Base-by-base conservation (phyloP, 306 rosid genomes). In the Rosa chinensis region DNA sequence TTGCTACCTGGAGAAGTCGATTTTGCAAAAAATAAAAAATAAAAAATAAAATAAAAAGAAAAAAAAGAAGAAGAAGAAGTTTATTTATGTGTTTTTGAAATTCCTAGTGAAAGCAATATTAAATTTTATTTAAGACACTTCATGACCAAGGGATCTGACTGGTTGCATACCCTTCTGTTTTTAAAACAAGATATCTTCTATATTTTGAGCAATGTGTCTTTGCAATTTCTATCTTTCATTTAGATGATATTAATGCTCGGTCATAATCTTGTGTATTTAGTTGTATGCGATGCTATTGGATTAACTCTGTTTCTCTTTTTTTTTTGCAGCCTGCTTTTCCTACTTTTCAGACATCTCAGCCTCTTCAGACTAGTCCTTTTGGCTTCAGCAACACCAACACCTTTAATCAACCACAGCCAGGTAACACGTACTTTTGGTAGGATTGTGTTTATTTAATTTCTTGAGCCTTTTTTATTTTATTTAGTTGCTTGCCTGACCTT, bases 381-480 rank as follows among this genome's bases (percentile, higher is more conserved):
- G 62, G 80, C 68, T 90, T 91, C 79, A 58, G 6, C 47, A 8
- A 58, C 64, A 73, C 80, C 83, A 74, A 79, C 82, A 89, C 83
- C 82, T 82, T 86, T 77, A 85, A 87, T 77, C 93, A 82, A 91
- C 73, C 89, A 4, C 99, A 86, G 85, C 83, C 94, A 86, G 90
- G 99, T 96, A 43, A 82, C 83, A 81, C 55, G 4, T 72, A 76
- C 76, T 76, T 73, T 10, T 82, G 61, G 25, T 23, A 62, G 74
- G 72, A 35, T 45, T 70, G 16, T 42, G 6, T 75, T 32, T 6
- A 17, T 56, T 1, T 1, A 28, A 2, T 28, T 17, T 68, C n/a
- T 18, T 32, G 9, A 61, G 32, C 4, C 20, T 43, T 14, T 61
- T 52, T 39, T 43, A 5, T 58, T 21, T 58, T 58, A 58, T 23